These are phyloP conservation scores for Spirogloea muscicola DNA, from an alignment of 139 green algal species.

Conservation along the genomic window DNA sequence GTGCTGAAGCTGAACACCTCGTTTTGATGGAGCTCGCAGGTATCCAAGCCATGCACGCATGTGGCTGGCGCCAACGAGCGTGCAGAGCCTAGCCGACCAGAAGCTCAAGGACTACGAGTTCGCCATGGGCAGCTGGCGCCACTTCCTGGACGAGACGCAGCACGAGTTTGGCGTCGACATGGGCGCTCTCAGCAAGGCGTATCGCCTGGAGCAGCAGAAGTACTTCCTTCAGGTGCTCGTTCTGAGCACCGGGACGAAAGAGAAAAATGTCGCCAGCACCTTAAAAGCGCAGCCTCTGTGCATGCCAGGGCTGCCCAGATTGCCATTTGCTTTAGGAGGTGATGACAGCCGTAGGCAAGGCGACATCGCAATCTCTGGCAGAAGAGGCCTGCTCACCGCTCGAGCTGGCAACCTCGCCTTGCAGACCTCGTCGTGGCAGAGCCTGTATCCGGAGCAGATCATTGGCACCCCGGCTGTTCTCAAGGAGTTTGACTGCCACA, in stretches of 20 bases:
- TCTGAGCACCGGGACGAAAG: too few species aligned
- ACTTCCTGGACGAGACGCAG: slow-evolving; percentile 78
- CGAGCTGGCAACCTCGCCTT: too few species aligned
- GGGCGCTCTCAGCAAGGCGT: slow-evolving; percentile 19
- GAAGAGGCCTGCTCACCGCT: too few species aligned
- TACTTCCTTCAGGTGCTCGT: slow-evolving; percentile 48
- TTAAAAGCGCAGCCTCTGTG: too few species aligned
- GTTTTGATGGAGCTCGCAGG: too few species aligned
- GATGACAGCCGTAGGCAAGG: too few species aligned
- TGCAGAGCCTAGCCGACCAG: slow-evolving; percentile 38
- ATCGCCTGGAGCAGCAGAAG: slow-evolving; percentile 37
- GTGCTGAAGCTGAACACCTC: too few species aligned
- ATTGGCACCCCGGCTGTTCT: slow-evolving; percentile 46
- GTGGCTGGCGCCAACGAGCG: slow-evolving; percentile 76
- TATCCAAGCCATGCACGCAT: slow-evolving; percentile 90
- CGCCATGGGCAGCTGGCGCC: slow-evolving; percentile 77
- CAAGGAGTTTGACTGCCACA: slow-evolving; percentile 83
- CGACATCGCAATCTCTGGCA: too few species aligned
- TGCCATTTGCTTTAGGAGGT: too few species aligned
- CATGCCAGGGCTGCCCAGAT: too few species aligned
- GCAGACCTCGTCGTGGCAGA: slow-evolving; percentile 34
- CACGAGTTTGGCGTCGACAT: slow-evolving; percentile 74
- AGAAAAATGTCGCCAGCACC: too few species aligned
- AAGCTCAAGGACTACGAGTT: slow-evolving; percentile 51
- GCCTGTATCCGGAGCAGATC: slow-evolving; percentile 34